These are phyloP conservation scores for Phytopythium vexans DNA, from an alignment of 352 stramenopile genomes.

Conservation along the genomic window DNA sequence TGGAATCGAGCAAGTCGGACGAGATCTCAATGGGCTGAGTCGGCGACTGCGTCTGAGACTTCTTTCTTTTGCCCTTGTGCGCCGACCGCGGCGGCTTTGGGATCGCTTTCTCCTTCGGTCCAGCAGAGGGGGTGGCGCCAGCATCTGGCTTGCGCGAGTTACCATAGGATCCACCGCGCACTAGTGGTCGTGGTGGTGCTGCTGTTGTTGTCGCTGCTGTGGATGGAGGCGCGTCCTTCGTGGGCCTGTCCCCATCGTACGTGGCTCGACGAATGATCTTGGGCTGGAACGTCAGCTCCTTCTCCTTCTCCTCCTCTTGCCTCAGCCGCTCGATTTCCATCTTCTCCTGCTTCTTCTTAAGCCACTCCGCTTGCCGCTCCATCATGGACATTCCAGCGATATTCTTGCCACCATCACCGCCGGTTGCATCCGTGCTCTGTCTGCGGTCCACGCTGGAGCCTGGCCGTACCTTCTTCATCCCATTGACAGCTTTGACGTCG, in stretches of 20 bases:
- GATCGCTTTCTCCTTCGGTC: slow-evolving; percentile 30
- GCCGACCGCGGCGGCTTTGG: slow-evolving; percentile 34
- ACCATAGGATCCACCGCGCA: slow-evolving; percentile 11
- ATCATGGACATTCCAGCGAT: slow-evolving; percentile 72
- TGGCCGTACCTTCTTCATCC: slow-evolving; percentile 1
- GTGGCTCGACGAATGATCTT: slow-evolving; percentile 75
- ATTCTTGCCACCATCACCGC: slow-evolving; percentile 24
- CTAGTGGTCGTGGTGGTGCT: slow-evolving; percentile 2
- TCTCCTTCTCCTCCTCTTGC: slow-evolving; percentile 66
- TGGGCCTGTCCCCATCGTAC: slow-evolving; percentile 38
- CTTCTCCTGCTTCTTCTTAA: slow-evolving; percentile 77
- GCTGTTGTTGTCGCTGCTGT: slow-evolving; percentile 1
- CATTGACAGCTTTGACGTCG: background rate
- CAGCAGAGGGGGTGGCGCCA: background rate
- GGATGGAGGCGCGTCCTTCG: slow-evolving; percentile 15
- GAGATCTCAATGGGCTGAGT: slow-evolving; percentile 55
- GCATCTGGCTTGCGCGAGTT: slow-evolving; percentile 13
- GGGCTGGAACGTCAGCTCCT: slow-evolving; percentile 81
- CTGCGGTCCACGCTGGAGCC: slow-evolving; percentile 6
- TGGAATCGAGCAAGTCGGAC: slow-evolving; percentile 56
- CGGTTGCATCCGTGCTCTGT: slow-evolving; percentile 3
- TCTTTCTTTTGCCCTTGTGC: slow-evolving; percentile 23
- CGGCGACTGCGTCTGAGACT: slow-evolving; percentile 34
- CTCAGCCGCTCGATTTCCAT: slow-evolving; percentile 57
- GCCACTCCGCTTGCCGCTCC: slow-evolving; percentile 77